These are phyloP conservation scores for Mycena rebaudengoi DNA, from an alignment of 768 basidiomycete genomes.

Conservation along the genomic window DNA sequence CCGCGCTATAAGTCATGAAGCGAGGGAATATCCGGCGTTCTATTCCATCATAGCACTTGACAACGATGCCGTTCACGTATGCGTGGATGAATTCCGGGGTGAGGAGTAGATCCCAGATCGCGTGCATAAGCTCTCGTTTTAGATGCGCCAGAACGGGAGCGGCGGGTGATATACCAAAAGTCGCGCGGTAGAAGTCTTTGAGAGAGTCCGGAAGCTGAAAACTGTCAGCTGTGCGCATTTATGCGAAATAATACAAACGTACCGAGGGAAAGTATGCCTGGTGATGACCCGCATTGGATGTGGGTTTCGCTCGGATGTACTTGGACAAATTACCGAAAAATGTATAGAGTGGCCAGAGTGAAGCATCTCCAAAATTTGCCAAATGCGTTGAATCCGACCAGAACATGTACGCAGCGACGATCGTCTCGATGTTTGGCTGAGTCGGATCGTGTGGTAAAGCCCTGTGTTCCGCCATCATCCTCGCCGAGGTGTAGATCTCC, in stretches of 20 bases:
- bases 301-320: neutral
- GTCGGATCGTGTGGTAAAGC: constrained; percentile 6
- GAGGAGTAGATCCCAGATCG: constrained; percentile 35
- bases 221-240: neutral
- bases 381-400: constrained; percentile 36
- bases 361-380: constrained; percentile 23
- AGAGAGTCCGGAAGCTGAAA: constrained; percentile 39
- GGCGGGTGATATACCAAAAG: constrained; percentile 19
- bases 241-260: constrained; percentile 1
- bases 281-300: neutral
- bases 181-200: constrained; percentile 31
- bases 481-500: constrained; percentile 26
- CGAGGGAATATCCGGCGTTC: constrained; percentile 37
- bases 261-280: constrained; percentile 39
- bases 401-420: constrained; percentile 30
- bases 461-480: constrained; percentile 19
- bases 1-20: constrained; percentile 44
- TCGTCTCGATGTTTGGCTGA: constrained; percentile 9
- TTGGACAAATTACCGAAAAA: neutral
- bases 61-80: constrained; percentile 38
- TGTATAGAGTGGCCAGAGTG: constrained; percentile 23
- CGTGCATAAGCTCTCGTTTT: constrained; percentile 42
- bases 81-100: constrained; percentile 38
- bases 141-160: constrained; percentile 38
- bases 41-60: constrained; percentile 39